A percentile compares a stretch with the other conserved stretches of the same genome.
These are phyloP conservation scores for Odonthalia washingtoniensis DNA, from an alignment of 31 red algal genomes.

Conservation along the genomic window DNA sequence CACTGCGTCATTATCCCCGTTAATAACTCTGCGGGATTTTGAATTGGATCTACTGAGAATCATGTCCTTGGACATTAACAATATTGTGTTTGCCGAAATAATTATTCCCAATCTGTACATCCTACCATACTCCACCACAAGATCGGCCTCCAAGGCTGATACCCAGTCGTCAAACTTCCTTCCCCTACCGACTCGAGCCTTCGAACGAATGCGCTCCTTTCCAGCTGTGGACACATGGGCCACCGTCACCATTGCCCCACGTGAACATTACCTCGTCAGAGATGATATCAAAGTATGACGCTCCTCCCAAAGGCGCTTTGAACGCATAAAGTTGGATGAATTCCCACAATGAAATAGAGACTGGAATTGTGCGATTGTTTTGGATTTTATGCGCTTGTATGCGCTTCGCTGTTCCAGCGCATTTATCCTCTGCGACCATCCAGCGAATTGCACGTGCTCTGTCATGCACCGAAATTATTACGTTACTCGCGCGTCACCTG, in stretches of 20 bases:
- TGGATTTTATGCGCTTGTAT: constrained; percentile 4
- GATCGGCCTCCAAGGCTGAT: background rate
- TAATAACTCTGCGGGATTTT: background rate
- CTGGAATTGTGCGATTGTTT: background rate
- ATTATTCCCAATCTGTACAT: background rate
- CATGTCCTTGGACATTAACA: background rate
- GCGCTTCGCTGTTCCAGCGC: background rate
- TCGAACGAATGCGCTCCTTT: background rate
- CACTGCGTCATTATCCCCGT: background rate
- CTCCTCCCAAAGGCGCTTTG: background rate
- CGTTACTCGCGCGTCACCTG: too few species aligned
- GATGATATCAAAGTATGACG: background rate
- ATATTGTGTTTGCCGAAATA: background rate
- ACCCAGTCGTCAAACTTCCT: background rate
- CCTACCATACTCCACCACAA: background rate
- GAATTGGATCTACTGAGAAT: background rate
- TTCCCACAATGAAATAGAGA: background rate
- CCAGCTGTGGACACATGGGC: background rate
- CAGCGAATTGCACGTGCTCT: too few species aligned
- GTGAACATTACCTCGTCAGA: background rate
- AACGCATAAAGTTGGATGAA: background rate
- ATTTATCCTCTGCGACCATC: background rate
- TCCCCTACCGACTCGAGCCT: background rate
- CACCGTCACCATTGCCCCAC: background rate
- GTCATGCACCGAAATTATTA: too few species aligned